phyloP scores from a whole-genome alignment of 768 basidiomycete species.

The Tylopilus subfusipes region DNA sequence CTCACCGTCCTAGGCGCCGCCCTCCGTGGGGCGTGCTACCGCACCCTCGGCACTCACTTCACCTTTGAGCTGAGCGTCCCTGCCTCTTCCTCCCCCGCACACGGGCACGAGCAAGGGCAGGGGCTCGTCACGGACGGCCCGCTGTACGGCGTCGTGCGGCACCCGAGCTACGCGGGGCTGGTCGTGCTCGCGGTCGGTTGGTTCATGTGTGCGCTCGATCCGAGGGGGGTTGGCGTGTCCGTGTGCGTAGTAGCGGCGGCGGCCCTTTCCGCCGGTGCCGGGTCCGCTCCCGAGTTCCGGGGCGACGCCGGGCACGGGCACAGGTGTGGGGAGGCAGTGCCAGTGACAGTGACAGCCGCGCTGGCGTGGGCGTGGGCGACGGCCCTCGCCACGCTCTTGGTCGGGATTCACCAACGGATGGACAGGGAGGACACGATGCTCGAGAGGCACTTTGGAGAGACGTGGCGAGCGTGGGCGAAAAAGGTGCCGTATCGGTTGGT shows the following conservation, averaged over 20 bases:
- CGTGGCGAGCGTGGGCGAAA: constrained; percentile 24
- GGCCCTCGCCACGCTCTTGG: fast-evolving
- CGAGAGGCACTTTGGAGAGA: constrained; percentile 24
- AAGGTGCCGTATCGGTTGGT: constrained; percentile 24
- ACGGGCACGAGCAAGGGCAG: constrained; percentile 9
- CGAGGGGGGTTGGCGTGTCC: neutral
- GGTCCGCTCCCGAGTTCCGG: no score
- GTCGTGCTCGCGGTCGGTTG: neutral
- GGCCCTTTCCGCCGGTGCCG: no score
- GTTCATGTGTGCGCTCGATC: constrained; percentile 5
- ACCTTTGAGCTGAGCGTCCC: constrained; percentile 28
- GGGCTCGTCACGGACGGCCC: constrained; percentile 26
- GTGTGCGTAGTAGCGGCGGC: neutral
- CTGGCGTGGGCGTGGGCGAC: neutral
- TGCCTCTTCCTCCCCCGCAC: no score
- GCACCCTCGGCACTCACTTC: constrained; percentile 22
- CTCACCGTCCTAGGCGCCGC: constrained; percentile 5
- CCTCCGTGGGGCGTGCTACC: constrained; percentile 19
- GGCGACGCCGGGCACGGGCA: no score
- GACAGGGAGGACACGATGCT: constrained; percentile 29
- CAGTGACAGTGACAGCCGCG: neutral
- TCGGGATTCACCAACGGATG: constrained; percentile 13
- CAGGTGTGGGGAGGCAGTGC: no score
- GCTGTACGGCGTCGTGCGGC: constrained; percentile 29
- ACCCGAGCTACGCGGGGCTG: constrained; percentile 28